Percentiles rank a stretch among this genome's conserved stretches.
Conservation (phyloP, 2,329 filamentous ascomycete genomes). For the Grosmannia serpens region DNA sequence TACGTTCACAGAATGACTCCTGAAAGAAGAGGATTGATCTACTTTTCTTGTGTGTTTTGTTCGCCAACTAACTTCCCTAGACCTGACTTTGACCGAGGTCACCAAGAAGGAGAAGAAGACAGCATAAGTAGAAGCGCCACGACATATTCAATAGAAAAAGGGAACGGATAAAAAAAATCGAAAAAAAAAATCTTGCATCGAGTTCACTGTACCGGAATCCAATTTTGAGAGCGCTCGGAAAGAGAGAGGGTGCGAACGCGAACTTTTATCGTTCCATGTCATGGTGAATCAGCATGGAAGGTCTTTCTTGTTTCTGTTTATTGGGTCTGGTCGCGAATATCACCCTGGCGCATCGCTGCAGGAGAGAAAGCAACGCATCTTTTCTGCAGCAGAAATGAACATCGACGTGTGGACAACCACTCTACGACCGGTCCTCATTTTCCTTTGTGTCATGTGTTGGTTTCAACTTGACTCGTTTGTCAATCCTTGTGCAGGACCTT, state of each 20-base stretch:
- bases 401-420: neutral
- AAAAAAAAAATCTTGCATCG: neutral
- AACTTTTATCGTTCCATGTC: neutral
- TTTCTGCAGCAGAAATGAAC: neutral
- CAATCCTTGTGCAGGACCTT: neutral
- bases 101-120: constrained; percentile 48
- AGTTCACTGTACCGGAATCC: neutral
- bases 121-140: constrained; percentile 22
- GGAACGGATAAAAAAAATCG: constrained; percentile 10
- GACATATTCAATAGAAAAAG: constrained; percentile 5
- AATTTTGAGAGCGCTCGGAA: neutral
- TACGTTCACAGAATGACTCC: constrained; percentile 40
- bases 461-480: neutral
- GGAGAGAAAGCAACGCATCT: neutral
- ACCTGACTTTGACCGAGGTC: constrained; percentile 42
- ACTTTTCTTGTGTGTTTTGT: neutral
- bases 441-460: neutral
- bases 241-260: neutral
- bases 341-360: neutral
- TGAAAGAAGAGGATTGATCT: neutral
- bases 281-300: neutral
- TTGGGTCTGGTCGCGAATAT: neutral
- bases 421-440: neutral
- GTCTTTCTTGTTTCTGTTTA: neutral
- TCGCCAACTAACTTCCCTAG: constrained; percentile 18